Evolutionary conservation across 163 green algal genomes (phyloP).

Genomic region (Prototheca stagnorum): DNA sequence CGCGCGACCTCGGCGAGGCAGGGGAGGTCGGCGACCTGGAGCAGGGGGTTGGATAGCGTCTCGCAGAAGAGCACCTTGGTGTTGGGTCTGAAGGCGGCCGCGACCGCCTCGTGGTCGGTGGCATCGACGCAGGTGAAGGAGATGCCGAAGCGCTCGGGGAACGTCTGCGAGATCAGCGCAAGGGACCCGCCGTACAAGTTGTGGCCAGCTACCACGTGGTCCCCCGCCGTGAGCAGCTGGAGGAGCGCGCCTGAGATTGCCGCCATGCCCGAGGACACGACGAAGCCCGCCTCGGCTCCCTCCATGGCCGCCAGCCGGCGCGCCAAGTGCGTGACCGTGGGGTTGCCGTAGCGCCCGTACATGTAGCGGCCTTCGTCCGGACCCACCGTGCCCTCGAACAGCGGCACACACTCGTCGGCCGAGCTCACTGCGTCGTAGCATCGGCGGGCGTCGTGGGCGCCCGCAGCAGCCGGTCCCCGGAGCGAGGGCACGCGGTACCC

Average conservation of each 20-base stretch:
- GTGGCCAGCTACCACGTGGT: slow-evolving; percentile 47
- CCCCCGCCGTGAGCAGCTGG: slow-evolving; percentile 38
- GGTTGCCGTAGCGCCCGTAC: no score
- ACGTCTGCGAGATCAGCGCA: slow-evolving; percentile 45
- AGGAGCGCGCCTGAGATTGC: slow-evolving; percentile 47
- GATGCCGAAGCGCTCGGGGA: slow-evolving; percentile 42
- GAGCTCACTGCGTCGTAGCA: no score
- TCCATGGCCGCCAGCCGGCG: no score
- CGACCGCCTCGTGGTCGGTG: slow-evolving; percentile 31
- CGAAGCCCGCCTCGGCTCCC: no score
- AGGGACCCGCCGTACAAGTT: slow-evolving; percentile 48
- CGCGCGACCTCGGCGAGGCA: slow-evolving; percentile 29
- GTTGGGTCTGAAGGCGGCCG: slow-evolving; percentile 9
- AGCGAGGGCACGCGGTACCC: no score
- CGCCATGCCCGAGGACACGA: slow-evolving; percentile 51
- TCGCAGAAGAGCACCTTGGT: slow-evolving; percentile 34
- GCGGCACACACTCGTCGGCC: no score
- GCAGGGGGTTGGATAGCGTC: slow-evolving; percentile 44
- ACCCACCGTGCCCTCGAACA: no score
- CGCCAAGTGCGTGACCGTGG: no score
- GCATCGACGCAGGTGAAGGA: slow-evolving; percentile 48
- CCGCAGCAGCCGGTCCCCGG: no score
- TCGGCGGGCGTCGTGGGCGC: no score
- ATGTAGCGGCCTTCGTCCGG: no score
- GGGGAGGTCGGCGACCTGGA: slow-evolving; percentile 41